phyloP scores from a whole-genome alignment of 2,329 filamentous ascomycete species.

The Ilyonectria sp. region DNA sequence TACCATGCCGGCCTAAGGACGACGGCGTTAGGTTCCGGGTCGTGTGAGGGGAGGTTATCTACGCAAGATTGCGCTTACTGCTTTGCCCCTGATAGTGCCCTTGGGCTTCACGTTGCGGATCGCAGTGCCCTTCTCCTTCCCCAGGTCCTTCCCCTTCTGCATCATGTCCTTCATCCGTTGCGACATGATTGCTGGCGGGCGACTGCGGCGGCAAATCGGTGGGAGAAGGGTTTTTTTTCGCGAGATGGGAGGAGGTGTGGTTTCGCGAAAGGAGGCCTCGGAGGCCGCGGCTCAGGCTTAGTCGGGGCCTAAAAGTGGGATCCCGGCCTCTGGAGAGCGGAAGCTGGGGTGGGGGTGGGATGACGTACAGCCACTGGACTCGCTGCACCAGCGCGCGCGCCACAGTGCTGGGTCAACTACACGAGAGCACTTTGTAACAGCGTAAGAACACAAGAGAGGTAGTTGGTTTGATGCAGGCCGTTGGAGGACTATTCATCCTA shows the following conservation, averaged over 20 bases:
- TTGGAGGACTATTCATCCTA: no score
- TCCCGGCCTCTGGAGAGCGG: not conserved
- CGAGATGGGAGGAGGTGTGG: not conserved
- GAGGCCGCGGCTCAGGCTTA: slow-evolving; percentile 16
- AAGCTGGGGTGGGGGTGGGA: slow-evolving; percentile 3
- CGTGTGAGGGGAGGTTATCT: slow-evolving; percentile 7
- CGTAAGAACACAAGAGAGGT: no score
- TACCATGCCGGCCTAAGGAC: slow-evolving; percentile 59
- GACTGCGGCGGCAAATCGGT: not conserved
- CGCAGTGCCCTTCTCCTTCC: slow-evolving; percentile 8
- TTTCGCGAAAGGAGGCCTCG: slow-evolving; percentile 23
- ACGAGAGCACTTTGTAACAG: not conserved
- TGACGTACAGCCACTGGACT: slow-evolving; percentile 6
- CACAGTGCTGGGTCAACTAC: not conserved
- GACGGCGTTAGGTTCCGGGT: slow-evolving; percentile 19
- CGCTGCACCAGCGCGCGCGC: not conserved
- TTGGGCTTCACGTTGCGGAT: slow-evolving; percentile 64
- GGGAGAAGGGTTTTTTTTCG: not conserved
- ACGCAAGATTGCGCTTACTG: slow-evolving; percentile 54
- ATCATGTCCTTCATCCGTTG: slow-evolving; percentile 62
- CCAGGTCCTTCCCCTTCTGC: slow-evolving; percentile 61
- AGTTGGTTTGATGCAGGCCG: no score
- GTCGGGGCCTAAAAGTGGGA: slow-evolving; percentile 10
- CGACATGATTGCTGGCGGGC: slow-evolving; percentile 54
- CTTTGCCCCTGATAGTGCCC: slow-evolving; percentile 58